Evolutionary conservation across 495 filamentous ascomycete genomes (phyloP), one percentile per base, ranked within the genome.

Genomic region (Coniosporium apollinis): DNA sequence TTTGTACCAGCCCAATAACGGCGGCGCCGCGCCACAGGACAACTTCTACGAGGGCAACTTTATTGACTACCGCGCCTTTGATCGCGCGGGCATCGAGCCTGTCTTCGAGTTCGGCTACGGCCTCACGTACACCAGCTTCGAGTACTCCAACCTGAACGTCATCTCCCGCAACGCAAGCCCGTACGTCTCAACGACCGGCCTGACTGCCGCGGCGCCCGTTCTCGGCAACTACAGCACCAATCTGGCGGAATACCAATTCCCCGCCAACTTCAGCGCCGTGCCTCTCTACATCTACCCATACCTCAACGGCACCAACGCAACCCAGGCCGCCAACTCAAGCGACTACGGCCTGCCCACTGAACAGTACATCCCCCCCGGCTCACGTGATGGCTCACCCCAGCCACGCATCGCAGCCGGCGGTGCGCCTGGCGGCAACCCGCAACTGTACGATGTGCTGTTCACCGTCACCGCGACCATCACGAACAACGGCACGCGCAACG

Each of bases 41-140:
- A 64, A 86, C 52, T 93, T 85, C 54, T 65, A 63, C 15, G 86
- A 94, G 47, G 87, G 87, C 22, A 65, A 78, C 18, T 87, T 89
- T 57, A 86, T 93, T 53, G 87, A 96, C 57, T 96, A 96, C 56
- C 79, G 87, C 34, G 61, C 73, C 36, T 80, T 96, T 30, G 87
- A 96, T 62, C 74, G 74, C 53, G 61, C 63, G 20, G 59, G 72
- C 19, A 69, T 78, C 34, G 62, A 70, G 17, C 82, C 86, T 2
- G 72, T 78, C 36, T 96, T 79, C 52, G 82, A 89, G 51, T 96
- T 94, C 42, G 87, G 87, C 7, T 83, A 69, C 53, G 87, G 87
- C 22, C 58, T 94, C 40, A 81, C 72, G 43, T 94, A 94, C 58
- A 86, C 84, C 18, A 84, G 65, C 4, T 94, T 85, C 49, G 52